phyloP scores from a whole-genome alignment of 1,284 basidiomycete genomes.

The Irpex sp. region DNA sequence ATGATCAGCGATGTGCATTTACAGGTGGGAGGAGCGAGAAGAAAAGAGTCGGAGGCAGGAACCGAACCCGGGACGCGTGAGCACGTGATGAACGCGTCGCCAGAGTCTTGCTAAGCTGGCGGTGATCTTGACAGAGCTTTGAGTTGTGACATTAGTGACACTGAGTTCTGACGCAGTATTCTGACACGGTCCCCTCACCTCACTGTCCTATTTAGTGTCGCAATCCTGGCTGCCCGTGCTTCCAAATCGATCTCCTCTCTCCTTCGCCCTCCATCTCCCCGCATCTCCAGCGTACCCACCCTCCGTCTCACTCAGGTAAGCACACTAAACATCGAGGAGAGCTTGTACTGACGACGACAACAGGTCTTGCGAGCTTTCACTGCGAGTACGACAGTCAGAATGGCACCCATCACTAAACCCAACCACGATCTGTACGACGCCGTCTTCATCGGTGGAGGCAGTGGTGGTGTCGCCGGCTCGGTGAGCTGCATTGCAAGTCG shows the following conservation, averaged over 20 bases:
- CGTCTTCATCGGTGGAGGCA: conserved; percentile 80
- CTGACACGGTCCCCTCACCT: neutral
- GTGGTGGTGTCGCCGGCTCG: conserved; percentile 75
- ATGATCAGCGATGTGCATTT: too few species aligned
- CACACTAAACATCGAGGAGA: neutral
- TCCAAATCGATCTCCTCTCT: conserved; percentile 4
- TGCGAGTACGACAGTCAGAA: conserved; percentile 33
- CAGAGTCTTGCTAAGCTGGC: neutral
- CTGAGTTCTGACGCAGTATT: neutral
- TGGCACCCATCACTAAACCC: conserved; percentile 67
- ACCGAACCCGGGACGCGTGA: neutral
- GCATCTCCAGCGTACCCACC: neutral
- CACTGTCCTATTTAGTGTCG: conserved; percentile 2
- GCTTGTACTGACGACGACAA: neutral
- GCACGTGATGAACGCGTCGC: conserved; percentile 6
- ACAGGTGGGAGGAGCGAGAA: neutral
- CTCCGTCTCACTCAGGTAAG: conserved; percentile 14
- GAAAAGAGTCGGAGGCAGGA: neutral
- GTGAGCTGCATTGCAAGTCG: conserved; percentile 34
- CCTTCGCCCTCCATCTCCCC: conserved; percentile 5
- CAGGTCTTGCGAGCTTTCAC: conserved; percentile 49
- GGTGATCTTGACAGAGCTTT: neutral
- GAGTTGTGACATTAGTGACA: neutral
- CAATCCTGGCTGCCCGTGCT: conserved; percentile 9
- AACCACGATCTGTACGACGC: conserved; percentile 69